Evolutionary conservation across 352 stramenopile genomes (phyloP).

Genomic region (Phytophthora colocasiae): DNA sequence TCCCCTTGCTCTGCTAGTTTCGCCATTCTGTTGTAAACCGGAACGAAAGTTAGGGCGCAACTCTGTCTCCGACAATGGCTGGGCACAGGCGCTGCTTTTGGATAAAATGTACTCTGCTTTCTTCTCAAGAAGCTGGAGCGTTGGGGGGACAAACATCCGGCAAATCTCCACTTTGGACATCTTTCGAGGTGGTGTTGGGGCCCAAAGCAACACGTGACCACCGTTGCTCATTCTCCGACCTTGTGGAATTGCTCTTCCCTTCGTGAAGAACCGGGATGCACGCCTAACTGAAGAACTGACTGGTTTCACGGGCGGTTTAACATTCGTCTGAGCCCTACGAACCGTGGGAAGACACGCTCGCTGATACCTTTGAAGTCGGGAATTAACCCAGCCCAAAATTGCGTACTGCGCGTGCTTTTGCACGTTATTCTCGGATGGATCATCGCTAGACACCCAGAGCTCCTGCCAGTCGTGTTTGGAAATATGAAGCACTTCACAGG

Average conservation of each 20-base stretch:
- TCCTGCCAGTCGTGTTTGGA: constrained; percentile 68
- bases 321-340: constrained; percentile 15
- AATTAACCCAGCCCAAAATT: constrained; percentile 70
- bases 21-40: too few species aligned
- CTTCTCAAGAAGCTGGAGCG: constrained; percentile 61
- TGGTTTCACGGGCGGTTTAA: not conserved
- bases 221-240: not conserved
- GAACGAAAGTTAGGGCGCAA: constrained; percentile 27
- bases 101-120: constrained; percentile 54
- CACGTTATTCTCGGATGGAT: constrained; percentile 48
- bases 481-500: constrained; percentile 67
- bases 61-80: not conserved
- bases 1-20: too few species aligned
- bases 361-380: constrained; percentile 57
- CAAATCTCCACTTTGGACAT: constrained; percentile 19
- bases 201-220: not conserved
- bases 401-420: constrained; percentile 63
- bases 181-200: not conserved
- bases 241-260: not conserved
- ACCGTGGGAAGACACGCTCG: constrained; percentile 42
- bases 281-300: not conserved
- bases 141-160: constrained; percentile 44
- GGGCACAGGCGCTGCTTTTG: constrained; percentile 50
- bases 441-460: constrained; percentile 49
- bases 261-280: not conserved